Evolutionary conservation across 139 green algal genomes (phyloP).

Genomic region (Deuterostichococcus epilithicus): DNA sequence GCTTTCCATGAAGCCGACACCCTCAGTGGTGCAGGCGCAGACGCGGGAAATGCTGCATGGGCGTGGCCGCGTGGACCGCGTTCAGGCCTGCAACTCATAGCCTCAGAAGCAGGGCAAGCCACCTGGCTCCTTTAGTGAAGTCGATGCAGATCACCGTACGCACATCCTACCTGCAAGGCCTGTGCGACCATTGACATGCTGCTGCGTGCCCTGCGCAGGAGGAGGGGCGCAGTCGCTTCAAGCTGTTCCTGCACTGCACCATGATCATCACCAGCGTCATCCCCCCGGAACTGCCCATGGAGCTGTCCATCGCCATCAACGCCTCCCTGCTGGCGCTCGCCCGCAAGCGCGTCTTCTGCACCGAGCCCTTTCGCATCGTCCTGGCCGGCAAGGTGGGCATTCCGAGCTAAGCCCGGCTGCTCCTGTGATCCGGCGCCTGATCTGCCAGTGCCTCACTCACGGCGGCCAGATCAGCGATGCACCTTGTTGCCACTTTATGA

Average conservation of each 20-base stretch:
- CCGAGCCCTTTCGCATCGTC: conserved; percentile 96
- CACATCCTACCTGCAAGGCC: neutral
- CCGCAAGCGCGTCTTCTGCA: conserved; percentile 86
- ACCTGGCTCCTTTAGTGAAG: too few species aligned
- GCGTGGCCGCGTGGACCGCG: too few species aligned
- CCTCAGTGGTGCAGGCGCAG: too few species aligned
- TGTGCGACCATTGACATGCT: neutral
- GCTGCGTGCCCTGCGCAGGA: conserved; percentile 52
- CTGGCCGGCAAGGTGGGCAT: conserved; percentile 84
- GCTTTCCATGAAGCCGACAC: neutral
- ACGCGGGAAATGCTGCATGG: too few species aligned
- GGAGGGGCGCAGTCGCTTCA: conserved; percentile 85
- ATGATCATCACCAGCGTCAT: conserved; percentile 98
- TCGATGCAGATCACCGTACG: neutral
- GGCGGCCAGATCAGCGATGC: too few species aligned
- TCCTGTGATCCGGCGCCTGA: too few species aligned
- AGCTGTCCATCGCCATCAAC: conserved; percentile 86
- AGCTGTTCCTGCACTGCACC: conserved; percentile 95
- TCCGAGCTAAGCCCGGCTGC: too few species aligned
- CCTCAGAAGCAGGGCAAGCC: too few species aligned
- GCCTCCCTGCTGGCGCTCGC: conserved; percentile 63
- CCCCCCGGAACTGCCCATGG: conserved; percentile 97
- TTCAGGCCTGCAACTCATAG: too few species aligned
- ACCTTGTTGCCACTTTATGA: too few species aligned
- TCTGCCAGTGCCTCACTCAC: too few species aligned